phyloP scores from a whole-genome alignment of 129 eudicot genomes.

The carrot (Daucus carota) region DNA sequence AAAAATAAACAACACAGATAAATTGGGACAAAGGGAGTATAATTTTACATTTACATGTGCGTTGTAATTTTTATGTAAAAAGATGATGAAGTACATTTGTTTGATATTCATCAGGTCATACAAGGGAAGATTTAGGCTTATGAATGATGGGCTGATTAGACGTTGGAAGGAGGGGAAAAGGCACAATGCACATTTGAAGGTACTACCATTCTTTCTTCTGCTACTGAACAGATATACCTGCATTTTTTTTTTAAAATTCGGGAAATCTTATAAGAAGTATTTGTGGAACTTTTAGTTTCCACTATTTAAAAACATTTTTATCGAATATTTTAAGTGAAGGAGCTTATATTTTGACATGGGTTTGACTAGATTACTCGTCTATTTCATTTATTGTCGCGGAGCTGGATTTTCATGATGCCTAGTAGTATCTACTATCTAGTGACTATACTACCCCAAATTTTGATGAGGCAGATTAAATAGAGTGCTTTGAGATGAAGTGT shows the following conservation, averaged over 20 bases:
- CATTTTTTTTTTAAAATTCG: neutral
- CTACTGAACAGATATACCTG: neutral
- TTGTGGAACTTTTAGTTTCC: neutral
- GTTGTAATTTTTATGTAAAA: neutral
- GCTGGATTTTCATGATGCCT: neutral
- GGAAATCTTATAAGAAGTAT: neutral
- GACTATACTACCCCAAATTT: neutral
- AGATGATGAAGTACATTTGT: neutral
- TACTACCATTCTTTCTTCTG: constrained; percentile 12
- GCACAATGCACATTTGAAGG: constrained; percentile 90
- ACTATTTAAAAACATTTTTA: neutral
- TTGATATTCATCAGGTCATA: constrained; percentile 48
- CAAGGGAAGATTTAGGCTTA: constrained; percentile 72
- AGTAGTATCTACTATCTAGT: neutral
- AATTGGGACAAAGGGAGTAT: too few species aligned
- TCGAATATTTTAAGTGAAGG: neutral
- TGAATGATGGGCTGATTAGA: constrained; percentile 86
- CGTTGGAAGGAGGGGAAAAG: constrained; percentile 94
- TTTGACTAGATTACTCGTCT: neutral
- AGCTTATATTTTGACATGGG: neutral
- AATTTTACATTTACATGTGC: neutral
- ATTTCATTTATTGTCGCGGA: neutral
- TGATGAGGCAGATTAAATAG: neutral
- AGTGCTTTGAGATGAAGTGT: neutral
- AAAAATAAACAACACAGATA: too few species aligned